These are phyloP conservation scores for Prunus campanulata DNA, from an alignment of 306 rosid genomes.

Conservation along the genomic window DNA sequence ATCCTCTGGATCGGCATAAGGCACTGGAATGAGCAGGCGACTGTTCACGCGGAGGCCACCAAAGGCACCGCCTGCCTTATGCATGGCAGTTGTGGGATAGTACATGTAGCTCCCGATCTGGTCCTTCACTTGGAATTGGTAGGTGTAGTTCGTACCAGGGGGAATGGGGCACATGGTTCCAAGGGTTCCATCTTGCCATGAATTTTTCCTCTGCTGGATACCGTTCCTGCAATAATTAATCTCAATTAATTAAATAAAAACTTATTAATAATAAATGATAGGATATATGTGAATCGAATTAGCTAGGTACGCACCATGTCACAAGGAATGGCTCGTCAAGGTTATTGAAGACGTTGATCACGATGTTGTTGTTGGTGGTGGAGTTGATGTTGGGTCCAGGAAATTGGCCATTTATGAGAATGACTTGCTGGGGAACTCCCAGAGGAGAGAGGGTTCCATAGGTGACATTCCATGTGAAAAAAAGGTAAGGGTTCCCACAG, in stretches of 20 bases:
- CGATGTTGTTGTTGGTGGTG: conserved; percentile 68
- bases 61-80: conserved; percentile 60
- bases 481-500: conserved; percentile 70
- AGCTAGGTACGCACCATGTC: conserved; percentile 37
- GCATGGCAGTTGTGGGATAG: conserved; percentile 57
- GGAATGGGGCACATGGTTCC: conserved; percentile 81
- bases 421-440: conserved; percentile 82
- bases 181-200: conserved; percentile 72
- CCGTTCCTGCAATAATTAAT: conserved; percentile 25
- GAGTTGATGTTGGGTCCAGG: conserved; percentile 86
- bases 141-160: conserved; percentile 67
- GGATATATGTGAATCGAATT: neutral
- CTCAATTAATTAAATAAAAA: neutral
- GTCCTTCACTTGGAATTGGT: conserved; percentile 75
- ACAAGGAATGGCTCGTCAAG: conserved; percentile 83
- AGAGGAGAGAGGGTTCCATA: conserved; percentile 75
- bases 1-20: conserved; percentile 74
- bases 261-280: neutral
- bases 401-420: conserved; percentile 73
- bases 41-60: conserved; percentile 75
- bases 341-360: conserved; percentile 65
- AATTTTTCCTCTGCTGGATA: conserved; percentile 75
- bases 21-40: conserved; percentile 72
- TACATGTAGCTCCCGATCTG: conserved; percentile 76
- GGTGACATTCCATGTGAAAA: conserved; percentile 67